Evolutionary conservation across 306 rosid species (phyloP), one percentile per base, ranked within the genome.

Genomic region (Senna tora): DNA sequence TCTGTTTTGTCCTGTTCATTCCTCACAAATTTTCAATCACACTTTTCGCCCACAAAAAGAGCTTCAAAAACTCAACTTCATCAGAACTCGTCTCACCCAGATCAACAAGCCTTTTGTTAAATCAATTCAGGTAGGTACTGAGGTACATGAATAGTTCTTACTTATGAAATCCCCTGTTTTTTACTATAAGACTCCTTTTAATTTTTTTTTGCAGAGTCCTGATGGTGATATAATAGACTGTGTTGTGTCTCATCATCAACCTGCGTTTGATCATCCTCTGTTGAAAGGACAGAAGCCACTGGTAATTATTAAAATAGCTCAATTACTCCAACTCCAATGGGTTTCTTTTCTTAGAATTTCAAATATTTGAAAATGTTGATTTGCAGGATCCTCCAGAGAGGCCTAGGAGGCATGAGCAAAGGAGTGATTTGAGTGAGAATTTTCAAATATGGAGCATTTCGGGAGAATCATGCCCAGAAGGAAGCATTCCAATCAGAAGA

Each of bases 151-250:
- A 54, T 17, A 52, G 15, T 17, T 6, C 20, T 20, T 13, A 7
- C 0, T 7, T 22, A 12, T 59, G 2, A 38, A 4, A 30, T 33
- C 39, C 30, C 62, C 10, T 28, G 9, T 15, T 53, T 10, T 77
- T 64, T 59, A n/a, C n/a, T n/a, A n/a, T n/a, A n/a, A n/a, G n/a
- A n/a, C 46, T 65, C 39, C 13, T 13, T 33, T 2, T n/a, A 75
- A 6, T 14, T 63, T 80, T 2, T 73, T 36, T 7, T 36, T 36
- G 78, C 78, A 89, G 95, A 86, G 95, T 80, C 88, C 95, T 46
- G 97, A 89, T 28, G 97, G 97, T n/a, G 97, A 92, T 78, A 43
- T 84, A 32, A 87, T 92, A 60, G 97, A 92, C 73, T 92, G 97
- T 71, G 96, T 92, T 59, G 32, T 28, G 17, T 79, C 89, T 79